These are phyloP conservation scores for Petunia axillaris DNA, from an alignment of 257 asterid genomes.

Conservation along the genomic window DNA sequence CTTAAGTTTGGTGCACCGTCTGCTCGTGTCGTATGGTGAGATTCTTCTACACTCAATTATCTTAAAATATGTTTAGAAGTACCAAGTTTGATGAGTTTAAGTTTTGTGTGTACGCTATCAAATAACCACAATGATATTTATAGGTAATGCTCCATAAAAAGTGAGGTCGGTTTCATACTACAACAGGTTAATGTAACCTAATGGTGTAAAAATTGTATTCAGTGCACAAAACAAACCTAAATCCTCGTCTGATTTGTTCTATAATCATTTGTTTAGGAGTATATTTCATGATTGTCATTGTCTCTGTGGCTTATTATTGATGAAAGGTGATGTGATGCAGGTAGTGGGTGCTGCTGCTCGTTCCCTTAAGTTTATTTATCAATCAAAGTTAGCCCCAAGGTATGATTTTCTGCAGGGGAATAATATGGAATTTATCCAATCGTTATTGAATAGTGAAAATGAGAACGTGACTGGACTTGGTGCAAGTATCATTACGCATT, in stretches of 20 bases:
- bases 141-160: too few species aligned
- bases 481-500: constrained; percentile 83
- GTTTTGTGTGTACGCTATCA: too few species aligned
- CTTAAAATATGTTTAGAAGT: too few species aligned
- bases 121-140: too few species aligned
- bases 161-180: too few species aligned
- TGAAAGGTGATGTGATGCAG: constrained; percentile 47
- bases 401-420: constrained; percentile 69
- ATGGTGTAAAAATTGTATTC: too few species aligned
- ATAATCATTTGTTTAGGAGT: neutral
- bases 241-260: neutral
- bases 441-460: constrained; percentile 67
- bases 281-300: neutral
- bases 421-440: constrained; percentile 72
- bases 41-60: too few species aligned
- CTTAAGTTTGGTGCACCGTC: too few species aligned
- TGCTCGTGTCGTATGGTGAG: too few species aligned
- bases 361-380: constrained; percentile 87
- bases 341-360: constrained; percentile 95
- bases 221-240: too few species aligned
- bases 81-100: too few species aligned
- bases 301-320: neutral
- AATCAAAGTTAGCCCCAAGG: constrained; percentile 80
- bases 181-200: too few species aligned
- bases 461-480: constrained; percentile 93